Base-by-base conservation (phyloP, 306 rosid genomes). In the Notholithocarpus densiflorus region DNA sequence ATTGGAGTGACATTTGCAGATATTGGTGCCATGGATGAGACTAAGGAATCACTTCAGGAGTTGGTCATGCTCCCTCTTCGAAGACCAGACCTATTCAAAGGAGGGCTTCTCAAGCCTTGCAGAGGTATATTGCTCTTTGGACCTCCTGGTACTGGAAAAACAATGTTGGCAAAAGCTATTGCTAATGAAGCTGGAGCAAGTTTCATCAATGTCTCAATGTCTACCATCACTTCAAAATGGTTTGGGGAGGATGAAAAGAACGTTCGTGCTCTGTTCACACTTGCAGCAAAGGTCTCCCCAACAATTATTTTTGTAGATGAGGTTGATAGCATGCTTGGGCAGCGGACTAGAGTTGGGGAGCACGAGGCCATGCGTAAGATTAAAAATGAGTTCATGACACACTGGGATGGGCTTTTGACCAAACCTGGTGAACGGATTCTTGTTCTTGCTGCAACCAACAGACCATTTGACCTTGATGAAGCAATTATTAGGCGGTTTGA, bases 401-500 rank as follows among this genome's bases (percentile, higher is more conserved):
- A 90, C 55, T 90, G 94, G 97, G 97, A 92, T 86, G 97, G 96
- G 5, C 89, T 92, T 40, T 83, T 92, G 82, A 82, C 96, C 14
- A 82, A 84, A 77, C 61, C 92, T 3, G 87, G 87, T 6, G 90
- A 88, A 74, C 87, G 70, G 11, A 84, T 90, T 81, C 87, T 88
- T 74, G 97, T 90, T 80, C 97, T 92, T 31, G 97, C 91, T 37
- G 97, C 97, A 19, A 92, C 97, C 76, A 92, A 92, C 81, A 88
- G 95, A 81, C 97, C 97, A 71, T 90, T 92, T 83, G 93, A 88
- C 82, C 96, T 92, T 71, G 97, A 92, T 87, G 97, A 92, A 82
- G 97, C 97, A 55, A 86, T 92, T 81, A 90, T 92, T 68, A 83
- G 97, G 82, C 91, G 97, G 70, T 92, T 90, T 29, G 92, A 92